Evolutionary conservation across 2,329 filamentous ascomycete species (phyloP), one percentile per base, ranked within the genome.

Genomic region (Thelonectria discophora): DNA sequence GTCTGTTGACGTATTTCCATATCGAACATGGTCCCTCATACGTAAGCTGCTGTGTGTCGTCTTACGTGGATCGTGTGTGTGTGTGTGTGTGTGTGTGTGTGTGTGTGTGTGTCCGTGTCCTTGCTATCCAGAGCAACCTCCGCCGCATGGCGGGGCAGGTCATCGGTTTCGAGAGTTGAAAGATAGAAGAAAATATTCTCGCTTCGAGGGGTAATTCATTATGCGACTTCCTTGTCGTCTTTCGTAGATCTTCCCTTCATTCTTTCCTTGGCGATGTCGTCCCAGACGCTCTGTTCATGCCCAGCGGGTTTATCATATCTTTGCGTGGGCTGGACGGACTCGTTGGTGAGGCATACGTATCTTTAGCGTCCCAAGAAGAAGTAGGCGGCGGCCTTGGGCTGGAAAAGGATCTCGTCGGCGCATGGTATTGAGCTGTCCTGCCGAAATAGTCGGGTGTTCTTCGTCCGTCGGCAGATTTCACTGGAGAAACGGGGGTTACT

Each of bases 361-460:
- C 73, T 61, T 74, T 74, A 42, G 77, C 72, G 39, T 84, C 80
- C 79, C 81, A 84, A 1, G 75, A 68, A n/a, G 69, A 65, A 40
- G 68, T 65, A 27, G 75, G 76, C 43, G 84, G 83, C 7, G 82
- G 81, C 24, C 82, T 79, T 5, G 85, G 84, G 65, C 80, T 85
- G 50, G 85, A 87, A 69, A 84, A 87, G 0, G 85, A 87, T 57
- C 82, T 78, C 51, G 78, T 76, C 21, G 85, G 85, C 8, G 83
- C 77, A 69, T 85, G 81, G 65, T 87, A 87, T 60, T 80, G 79
- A 27, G 82, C 81, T n/a, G 83, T 80, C 47, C 80, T 78, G 50
- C 81, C 84, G 70, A 86, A 86, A 71, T 84, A 86, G 69, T 87
- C 85, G 58, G 83, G 82, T 13, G 82, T 84, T 65, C 77, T 76